Base-by-base conservation (phyloP, 441 rosid species). In the Brassica hybrid region DNA sequence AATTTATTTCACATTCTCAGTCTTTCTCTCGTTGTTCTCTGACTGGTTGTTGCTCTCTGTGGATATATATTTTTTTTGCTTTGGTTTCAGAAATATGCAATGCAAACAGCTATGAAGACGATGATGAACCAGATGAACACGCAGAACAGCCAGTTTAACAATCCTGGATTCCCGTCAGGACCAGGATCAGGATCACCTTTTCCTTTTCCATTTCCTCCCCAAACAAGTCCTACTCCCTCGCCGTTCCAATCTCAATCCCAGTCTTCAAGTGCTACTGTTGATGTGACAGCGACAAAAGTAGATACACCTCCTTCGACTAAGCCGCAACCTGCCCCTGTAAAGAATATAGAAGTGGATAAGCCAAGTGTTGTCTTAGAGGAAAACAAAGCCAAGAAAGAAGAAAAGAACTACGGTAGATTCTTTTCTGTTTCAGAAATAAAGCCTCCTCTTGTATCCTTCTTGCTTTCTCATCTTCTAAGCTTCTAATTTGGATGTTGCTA, bases 91-190 rank as follows among this genome's bases (percentile, higher is more conserved):
- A 90, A 94, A 82, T 91, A 89, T 84, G 99, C 96, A 63, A 89
- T 92, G 98, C 97, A 96, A 82, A 95, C 92, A 84, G 98, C 98
- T 81, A 77, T 92, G 86, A 94, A 92, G 85, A 86, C 92, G 70
- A 81, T 92, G 95, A 92, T 92, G 92, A 89, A 89, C 75, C 90
- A 88, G 85, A 90, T 90, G 94, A 92, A 91, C 76, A 64, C 93
- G 5, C 96, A 89, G 76, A 89, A 85, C 78, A 87, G 85, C 77
- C 93, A 83, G 79, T 89, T 87, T 73, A 76, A 76, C 34, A 84
- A 78, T 76, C 74, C 90, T 79, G 84, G 88, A 41, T 88, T 90
- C 78, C 79, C 92, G 2, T 4, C 69, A 17, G 76, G 65, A 64
- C 84, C 57, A 50, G 57, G 58, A 14, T 50, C 57, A 50, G 19